phyloP scores from a whole-genome alignment of 1,139 yeast species.

The Blastobotrys malaysiensis region DNA sequence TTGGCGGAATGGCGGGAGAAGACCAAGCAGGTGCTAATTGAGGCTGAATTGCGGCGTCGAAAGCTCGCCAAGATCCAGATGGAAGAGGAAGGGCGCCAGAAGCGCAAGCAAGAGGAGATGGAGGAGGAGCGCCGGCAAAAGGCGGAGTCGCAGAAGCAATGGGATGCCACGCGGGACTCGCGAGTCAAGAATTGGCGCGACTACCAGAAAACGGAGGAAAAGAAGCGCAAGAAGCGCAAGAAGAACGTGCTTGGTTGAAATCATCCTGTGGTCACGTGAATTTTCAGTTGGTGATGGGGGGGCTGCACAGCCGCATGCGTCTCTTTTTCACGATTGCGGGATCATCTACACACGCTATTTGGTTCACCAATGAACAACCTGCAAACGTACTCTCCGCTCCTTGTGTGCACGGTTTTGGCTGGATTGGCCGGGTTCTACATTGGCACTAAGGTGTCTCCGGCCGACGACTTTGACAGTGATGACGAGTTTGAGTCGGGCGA shows the following conservation, averaged over 20 bases:
- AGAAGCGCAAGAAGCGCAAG: conserved; percentile 36
- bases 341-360: no score
- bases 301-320: neutral
- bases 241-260: conserved; percentile 26
- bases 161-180: conserved; percentile 60
- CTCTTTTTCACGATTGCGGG: neutral
- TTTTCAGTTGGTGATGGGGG: neutral
- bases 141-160: conserved; percentile 42
- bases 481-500: conserved; percentile 19
- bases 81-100: conserved; percentile 40
- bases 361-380: neutral
- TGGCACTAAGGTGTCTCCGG: conserved; percentile 11
- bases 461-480: conserved; percentile 10
- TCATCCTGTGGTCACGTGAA: neutral
- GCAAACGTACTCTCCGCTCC: conserved; percentile 1
- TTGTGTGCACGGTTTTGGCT: conserved; percentile 7
- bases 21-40: conserved; percentile 42
- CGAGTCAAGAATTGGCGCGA: conserved; percentile 60
- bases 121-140: conserved; percentile 38
- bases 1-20: conserved; percentile 37
- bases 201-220: conserved; percentile 43
- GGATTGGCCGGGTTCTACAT: conserved; percentile 21
- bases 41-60: conserved; percentile 40
- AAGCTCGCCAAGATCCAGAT: conserved; percentile 36
- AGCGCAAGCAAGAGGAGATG: conserved; percentile 37